These are phyloP conservation scores for Pichia sp. DNA, from an alignment of 1,139 yeast genomes.

Conservation along the genomic window DNA sequence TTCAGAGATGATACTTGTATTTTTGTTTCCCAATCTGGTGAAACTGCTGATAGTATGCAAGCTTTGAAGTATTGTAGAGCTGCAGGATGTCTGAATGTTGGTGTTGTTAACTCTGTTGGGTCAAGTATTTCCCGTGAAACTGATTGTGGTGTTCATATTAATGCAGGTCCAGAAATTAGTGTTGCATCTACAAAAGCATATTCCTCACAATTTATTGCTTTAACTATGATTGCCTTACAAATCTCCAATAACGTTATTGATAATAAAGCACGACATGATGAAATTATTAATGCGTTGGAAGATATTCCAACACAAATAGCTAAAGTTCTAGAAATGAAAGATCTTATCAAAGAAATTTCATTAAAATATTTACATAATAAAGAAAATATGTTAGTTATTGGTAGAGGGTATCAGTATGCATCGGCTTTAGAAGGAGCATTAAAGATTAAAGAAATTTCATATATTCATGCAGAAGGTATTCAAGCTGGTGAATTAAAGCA, in stretches of 20 bases:
- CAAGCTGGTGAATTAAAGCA: conserved; percentile 98
- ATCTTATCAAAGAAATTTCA: conserved; percentile 69
- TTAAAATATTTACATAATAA: conserved; percentile 65
- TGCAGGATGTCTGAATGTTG: conserved; percentile 95
- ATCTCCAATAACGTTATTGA: conserved; percentile 88
- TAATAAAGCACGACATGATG: conserved; percentile 64
- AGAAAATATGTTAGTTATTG: conserved; percentile 82
- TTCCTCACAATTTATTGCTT: conserved; percentile 95
- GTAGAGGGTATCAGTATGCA: conserved; percentile 97
- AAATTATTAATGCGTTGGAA: conserved; percentile 81
- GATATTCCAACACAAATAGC: conserved; percentile 81
- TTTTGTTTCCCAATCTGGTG: conserved; percentile 98
- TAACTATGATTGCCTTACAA: conserved; percentile 93
- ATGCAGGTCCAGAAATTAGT: conserved; percentile 99
- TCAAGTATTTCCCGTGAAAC: conserved; percentile 95
- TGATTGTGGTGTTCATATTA: conserved; percentile 98
- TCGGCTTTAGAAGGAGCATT: conserved; percentile 98
- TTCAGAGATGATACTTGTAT: conserved; percentile 97
- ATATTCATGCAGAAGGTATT: conserved; percentile 99
- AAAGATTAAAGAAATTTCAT: conserved; percentile 95
- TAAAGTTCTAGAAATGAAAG: conserved; percentile 67
- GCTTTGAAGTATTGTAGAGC: conserved; percentile 95
- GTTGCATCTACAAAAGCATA: conserved; percentile 99
- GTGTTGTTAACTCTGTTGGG: conserved; percentile 94
- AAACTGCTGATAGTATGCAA: conserved; percentile 96